Base-by-base conservation (phyloP, 2,329 filamentous ascomycete genomes). In the Colletotrichum limetticola region DNA sequence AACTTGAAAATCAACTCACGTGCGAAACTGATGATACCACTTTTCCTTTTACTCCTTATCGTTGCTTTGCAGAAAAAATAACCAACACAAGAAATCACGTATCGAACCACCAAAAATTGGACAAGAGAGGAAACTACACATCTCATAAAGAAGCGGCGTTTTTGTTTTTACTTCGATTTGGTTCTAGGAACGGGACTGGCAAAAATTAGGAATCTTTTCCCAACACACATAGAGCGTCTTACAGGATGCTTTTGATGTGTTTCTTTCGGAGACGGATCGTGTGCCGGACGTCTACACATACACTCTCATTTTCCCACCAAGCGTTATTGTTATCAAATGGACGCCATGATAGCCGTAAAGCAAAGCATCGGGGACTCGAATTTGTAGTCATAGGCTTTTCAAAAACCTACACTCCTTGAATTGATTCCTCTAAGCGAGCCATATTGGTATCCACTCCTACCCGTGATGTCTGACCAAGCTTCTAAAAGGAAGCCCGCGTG, bases 1-100 rank as follows among this genome's bases (percentile, higher is more conserved):
- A 53, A 46, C 49, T 26, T n/a, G 53, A 53, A 63, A 66, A 71
- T 7, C 52, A 42, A 64, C 57, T 16, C 32, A 32, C 60, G 49
- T 56, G 58, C 56, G 67, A 62, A 22, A 59, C 58, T 72, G 62
- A 67, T 73, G 71, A 74, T 74, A 71, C 70, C 70, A 74, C 68
- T 63, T 74, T 71, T 64, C 32, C 30, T 64, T 58, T 63, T 16
- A 24, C 26, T 46, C 30, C 26, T 53, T 55, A 59, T n/a, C 42
- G 52, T 59, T 73, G 56, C 66, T 72, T 64, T 63, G 1, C 32
- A 4, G 19, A n/a, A 49, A 49, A 49, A 49, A 49, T 16, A 49
- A 49, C 19, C 42, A 7, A 49, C 16, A 49, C 28, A 30, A 35
- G 28, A 32, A 32, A 52, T 35, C 49, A 49, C 56, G n/a, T 14